Evolutionary conservation across 352 stramenopile genomes (phyloP).

Genomic region (Globisporangium megalacanthum): DNA sequence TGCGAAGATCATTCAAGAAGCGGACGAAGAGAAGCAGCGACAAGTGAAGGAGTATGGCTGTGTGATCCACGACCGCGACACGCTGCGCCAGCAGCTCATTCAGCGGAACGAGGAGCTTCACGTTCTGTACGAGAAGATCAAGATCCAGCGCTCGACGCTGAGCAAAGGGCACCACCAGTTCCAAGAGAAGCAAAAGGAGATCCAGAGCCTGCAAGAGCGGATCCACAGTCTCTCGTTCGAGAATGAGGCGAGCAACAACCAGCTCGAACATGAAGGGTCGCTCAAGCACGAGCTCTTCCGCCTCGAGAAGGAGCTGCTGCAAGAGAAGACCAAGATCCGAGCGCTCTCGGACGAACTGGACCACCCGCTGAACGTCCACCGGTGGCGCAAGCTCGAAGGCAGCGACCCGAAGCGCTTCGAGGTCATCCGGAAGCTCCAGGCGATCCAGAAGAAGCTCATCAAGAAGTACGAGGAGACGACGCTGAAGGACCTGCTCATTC

Average conservation of each 20-base stretch:
- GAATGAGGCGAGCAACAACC: constrained; percentile 86
- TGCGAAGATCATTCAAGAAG: constrained; percentile 86
- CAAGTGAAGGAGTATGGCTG: constrained; percentile 96
- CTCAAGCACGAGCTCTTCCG: constrained; percentile 87
- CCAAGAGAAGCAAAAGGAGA: constrained; percentile 90
- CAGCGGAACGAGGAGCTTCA: constrained; percentile 95
- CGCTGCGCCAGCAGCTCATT: constrained; percentile 96
- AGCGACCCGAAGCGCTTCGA: constrained; percentile 95
- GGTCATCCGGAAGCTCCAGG: constrained; percentile 96
- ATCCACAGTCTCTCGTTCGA: constrained; percentile 91
- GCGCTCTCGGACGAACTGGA: constrained; percentile 94
- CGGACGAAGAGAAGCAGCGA: constrained; percentile 92
- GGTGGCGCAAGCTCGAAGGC: constrained; percentile 96
- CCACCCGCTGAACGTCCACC: constrained; percentile 98
- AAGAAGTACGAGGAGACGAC: constrained; percentile 94
- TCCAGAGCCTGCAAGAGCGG: constrained; percentile 94
- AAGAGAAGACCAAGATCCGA: constrained; percentile 97
- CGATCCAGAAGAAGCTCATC: constrained; percentile 92
- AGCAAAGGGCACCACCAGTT: constrained; percentile 92
- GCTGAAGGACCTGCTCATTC: constrained; percentile 92
- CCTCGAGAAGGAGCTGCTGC: constrained; percentile 88
- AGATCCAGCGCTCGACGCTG: constrained; percentile 94
- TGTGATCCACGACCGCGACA: constrained; percentile 96
- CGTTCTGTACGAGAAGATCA: constrained; percentile 96
- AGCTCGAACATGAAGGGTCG: constrained; percentile 81